Conservation (phyloP, 345 rosid genomes). For the Lepidium africanum region DNA sequence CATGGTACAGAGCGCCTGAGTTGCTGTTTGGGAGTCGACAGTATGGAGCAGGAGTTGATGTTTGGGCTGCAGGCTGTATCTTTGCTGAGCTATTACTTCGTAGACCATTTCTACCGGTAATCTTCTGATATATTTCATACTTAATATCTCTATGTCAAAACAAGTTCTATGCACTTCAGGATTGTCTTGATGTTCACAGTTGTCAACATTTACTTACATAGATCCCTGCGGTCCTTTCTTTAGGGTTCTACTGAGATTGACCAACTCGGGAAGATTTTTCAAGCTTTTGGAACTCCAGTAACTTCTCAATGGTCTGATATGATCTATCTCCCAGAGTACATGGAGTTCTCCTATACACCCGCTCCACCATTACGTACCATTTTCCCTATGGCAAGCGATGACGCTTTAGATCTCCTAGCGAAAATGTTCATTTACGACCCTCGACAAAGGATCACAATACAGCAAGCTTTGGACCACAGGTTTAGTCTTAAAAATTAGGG, state of each 20-base stretch:
- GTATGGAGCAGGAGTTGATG: constrained; percentile 56
- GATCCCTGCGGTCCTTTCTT: not conserved
- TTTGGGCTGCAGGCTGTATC: constrained; percentile 61
- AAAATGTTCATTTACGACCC: constrained; percentile 59
- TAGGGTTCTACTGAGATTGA: constrained; percentile 54
- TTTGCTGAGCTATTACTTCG: constrained; percentile 55
- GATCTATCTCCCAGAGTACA: constrained; percentile 49
- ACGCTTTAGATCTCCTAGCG: constrained; percentile 41
- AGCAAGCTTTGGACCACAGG: constrained; percentile 60
- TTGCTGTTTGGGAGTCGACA: constrained; percentile 48
- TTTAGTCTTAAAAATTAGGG: not conserved
- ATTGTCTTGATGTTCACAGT: not conserved
- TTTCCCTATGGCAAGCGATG: constrained; percentile 57
- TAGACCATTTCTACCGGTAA: constrained; percentile 46
- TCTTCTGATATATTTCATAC: not conserved
- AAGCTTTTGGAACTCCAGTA: constrained; percentile 53
- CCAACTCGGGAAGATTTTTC: constrained; percentile 52
- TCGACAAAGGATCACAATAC: constrained; percentile 40
- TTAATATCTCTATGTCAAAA: not conserved
- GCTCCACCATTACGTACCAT: constrained; percentile 41
- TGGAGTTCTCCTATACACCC: constrained; percentile 37
- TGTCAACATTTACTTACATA: not conserved
- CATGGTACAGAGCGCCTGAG: constrained; percentile 64
- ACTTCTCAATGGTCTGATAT: constrained; percentile 50
- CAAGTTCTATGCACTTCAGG: not conserved